phyloP scores from a whole-genome alignment of 306 rosid genomes.

The Rosa lucieae region DNA sequence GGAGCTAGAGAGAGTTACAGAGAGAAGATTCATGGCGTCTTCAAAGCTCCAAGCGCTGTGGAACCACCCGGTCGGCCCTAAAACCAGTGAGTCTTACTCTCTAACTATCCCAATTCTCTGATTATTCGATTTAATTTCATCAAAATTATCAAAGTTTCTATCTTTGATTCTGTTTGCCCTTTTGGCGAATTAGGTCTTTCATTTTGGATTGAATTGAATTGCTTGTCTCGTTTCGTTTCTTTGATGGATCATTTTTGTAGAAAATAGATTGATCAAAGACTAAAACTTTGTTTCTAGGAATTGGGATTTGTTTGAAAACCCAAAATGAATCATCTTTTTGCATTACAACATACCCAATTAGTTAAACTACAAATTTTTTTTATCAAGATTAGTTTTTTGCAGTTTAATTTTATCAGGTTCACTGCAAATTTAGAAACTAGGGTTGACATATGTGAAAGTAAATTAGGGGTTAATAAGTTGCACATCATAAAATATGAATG shows the following conservation, averaged over 20 bases:
- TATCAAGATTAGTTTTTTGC: background rate
- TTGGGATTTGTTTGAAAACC: background rate
- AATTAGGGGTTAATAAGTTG: background rate
- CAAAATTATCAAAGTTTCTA: background rate
- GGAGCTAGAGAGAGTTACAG: background rate
- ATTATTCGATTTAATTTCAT: background rate
- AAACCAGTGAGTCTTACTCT: conserved; percentile 71
- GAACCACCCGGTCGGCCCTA: conserved; percentile 99
- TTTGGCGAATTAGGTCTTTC: background rate
- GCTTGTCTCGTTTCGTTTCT: background rate
- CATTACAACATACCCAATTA: background rate
- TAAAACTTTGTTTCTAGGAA: background rate
- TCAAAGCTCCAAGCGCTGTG: conserved; percentile 87
- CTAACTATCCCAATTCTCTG: background rate
- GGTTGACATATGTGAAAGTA: background rate
- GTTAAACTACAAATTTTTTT: background rate
- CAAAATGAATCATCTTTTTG: background rate
- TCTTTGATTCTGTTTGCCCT: background rate
- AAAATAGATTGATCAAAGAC: background rate
- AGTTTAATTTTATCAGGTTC: background rate
- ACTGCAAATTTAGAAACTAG: background rate
- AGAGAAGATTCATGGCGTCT: conserved; percentile 59
- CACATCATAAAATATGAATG: background rate
- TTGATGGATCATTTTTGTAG: background rate
- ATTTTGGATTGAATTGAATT: background rate